Evolutionary conservation across 2,329 filamentous ascomycete species (phyloP), one percentile per base, ranked within the genome.

Genomic region (Fusarium protoensiforme): DNA sequence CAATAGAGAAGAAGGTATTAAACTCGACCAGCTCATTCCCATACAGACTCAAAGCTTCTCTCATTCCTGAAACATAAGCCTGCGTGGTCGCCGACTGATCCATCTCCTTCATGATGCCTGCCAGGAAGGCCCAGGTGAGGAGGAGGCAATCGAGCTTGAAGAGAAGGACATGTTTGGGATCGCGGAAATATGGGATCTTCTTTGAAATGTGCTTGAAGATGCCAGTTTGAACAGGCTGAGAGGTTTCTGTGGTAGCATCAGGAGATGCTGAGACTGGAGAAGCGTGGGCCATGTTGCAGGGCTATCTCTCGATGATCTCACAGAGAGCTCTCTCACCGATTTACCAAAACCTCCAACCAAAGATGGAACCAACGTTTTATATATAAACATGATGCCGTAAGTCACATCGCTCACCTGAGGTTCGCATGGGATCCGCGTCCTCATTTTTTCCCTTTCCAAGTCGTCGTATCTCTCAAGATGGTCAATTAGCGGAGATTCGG

Each of bases 11-110:
- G 31, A 84, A 86, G 0, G 88, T 86, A 59, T 78, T 80, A 67
- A 84, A 78, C 65, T 89, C 87, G 61, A 90, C 89, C 35, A 90
- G 81, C 64, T 91, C 81, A 69, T 90, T 90, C 2, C 84, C 83
- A 53, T 86, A 85, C 22, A 90, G 78, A 0, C 57, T 65, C 33
- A 73, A 20, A 10, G 74, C 71, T 27, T 75, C 78, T 63, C 66
- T 69, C 78, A 81, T 84, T 27, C 84, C 84, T 1, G 81, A 82
- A 2, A 84, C 80, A 58, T 81, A 82, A 0, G 81, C 81, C 29
- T 81, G 79, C 0, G 81, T 83, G 0, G 81, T 82, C 1, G 81
- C 80, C 3, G 79, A 80, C 64, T 83, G 81, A 41, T 83, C 81
- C 80, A 83, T 80, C 53, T 83, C 81, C 43, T 83, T 83, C 71